These are phyloP conservation scores for Rhodosporidiobolus sp. DNA, from an alignment of 768 basidiomycete genomes.

Conservation along the genomic window DNA sequence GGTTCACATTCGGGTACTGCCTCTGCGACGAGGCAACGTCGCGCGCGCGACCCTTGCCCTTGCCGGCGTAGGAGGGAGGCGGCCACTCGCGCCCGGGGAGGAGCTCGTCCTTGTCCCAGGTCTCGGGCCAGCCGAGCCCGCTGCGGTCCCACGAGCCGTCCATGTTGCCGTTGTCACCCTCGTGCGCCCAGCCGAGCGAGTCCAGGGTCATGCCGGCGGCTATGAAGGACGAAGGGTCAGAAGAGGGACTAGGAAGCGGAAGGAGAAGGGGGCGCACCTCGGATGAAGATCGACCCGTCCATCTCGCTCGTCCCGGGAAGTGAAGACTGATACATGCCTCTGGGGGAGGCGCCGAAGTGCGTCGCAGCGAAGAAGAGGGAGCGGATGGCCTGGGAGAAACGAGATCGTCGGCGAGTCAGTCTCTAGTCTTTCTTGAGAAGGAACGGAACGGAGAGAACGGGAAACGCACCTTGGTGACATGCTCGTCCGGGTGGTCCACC, in stretches of 20 bases:
- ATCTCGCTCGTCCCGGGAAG: slow-evolving; percentile 34
- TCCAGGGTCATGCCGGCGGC: slow-evolving; percentile 38
- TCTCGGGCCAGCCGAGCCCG: slow-evolving; percentile 39
- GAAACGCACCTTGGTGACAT: slow-evolving; percentile 38
- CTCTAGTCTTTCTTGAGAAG: background rate
- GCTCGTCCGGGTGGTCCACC: slow-evolving; percentile 43
- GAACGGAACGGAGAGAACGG: background rate
- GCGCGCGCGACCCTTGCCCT: slow-evolving; percentile 26
- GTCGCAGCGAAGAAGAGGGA: slow-evolving; percentile 41
- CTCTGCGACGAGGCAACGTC: too few relatives aligned
- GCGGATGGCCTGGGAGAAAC: slow-evolving; percentile 17
- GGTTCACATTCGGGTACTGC: background rate
- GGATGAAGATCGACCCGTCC: slow-evolving; percentile 43
- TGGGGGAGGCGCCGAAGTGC: slow-evolving; percentile 34
- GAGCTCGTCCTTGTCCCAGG: slow-evolving; percentile 33
- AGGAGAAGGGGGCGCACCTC: slow-evolving; percentile 16
- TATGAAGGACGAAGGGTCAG: background rate
- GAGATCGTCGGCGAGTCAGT: too few relatives aligned
- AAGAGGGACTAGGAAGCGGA: background rate
- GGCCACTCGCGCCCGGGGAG: slow-evolving; percentile 16
- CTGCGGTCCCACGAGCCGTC: slow-evolving; percentile 36
- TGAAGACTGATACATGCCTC: slow-evolving; percentile 25
- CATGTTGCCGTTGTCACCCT: slow-evolving; percentile 26
- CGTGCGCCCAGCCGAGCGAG: slow-evolving; percentile 43
- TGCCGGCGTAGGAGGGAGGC: background rate